Base-by-base conservation (phyloP, 176 grass and related monocot genomes). In the Lolium perenne region DNA sequence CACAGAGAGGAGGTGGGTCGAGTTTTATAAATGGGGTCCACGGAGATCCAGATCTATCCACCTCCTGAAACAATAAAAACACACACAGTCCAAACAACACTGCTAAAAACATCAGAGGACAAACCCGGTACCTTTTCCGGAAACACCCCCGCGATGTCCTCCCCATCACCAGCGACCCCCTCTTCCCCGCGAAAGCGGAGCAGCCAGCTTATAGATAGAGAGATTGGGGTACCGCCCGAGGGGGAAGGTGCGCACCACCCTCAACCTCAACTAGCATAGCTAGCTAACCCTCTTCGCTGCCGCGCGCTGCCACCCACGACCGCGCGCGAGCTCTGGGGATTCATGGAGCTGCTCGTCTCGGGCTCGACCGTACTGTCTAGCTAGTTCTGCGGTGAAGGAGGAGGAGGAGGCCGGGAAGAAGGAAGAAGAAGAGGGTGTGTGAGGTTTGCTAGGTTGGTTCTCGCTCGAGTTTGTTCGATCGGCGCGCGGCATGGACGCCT, bases 401-500 rank as follows among this genome's bases (percentile, higher is more conserved):
- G 8, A 70, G 6, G 49, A 38, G 26, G 10, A 12, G 14, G 38
- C 0, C 5, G 3, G 48, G 14, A 59, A 8, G 35, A 32, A 10
- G 6, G 50, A n/a, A 32, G 11, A 46, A 26, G 7, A 10, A 68
- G 26, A 29, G 55, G 63, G 3, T 46, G 22, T 1, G 12, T 55
- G n/a, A 16, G 84, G 0, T 68, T 53, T 20, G 12, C 10, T 58
- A 82, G 20, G 10, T 29, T 29, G 26, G 26, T 29, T 29, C 26
- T 29, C 26, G 26, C 26, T 29, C 26, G 26, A 29, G 26, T 29
- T 29, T 29, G 26, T 29, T 29, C 26, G 26, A 29, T 29, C 26
- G 26, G 26, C 26, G 26, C 26, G 26, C 26, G 41, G 76, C 76
- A 99, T 99, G 94, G 97, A 99, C 84, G 94, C 94, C 8, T 99